Evolutionary conservation across 441 rosid genomes (phyloP), one percentile per base, ranked within the genome.

Genomic region (Pelargonium cotyledonis): DNA sequence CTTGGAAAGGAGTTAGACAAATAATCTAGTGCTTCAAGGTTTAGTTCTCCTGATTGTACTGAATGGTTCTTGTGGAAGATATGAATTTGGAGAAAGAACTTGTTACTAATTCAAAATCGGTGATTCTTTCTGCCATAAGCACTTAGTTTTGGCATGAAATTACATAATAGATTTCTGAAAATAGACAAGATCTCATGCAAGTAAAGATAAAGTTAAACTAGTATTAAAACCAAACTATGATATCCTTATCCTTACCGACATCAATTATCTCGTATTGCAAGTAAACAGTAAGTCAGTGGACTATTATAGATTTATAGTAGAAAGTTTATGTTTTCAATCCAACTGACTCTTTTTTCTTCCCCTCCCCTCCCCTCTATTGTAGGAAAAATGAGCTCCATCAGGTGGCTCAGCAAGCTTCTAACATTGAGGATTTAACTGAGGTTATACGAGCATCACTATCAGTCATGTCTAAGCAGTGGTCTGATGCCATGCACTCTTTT

Each of bases 371-470:
- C 35, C 12, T 53, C 71, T 43, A 9, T 68, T 74, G 73, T 65
- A 94, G 97, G 81, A 89, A 91, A 80, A 80, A 84, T 79, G 95
- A 94, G 78, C 95, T 91, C 73, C 95, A 94, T 82, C 98, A 91
- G 83, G 86, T 94, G 75, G 95, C 98, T 71, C 92, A 85, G 72
- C 98, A 91, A 80, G 97, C 98, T 76, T 91, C 94, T 51, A 85
- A 91, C 76, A 85, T 91, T 57, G 91, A 89, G 75, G 93, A 91
- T 77, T 81, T 94, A 80, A 88, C 82, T 76, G 94, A 87, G 80
- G 97, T 94, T 74, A 75, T 89, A 67, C 82, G 85, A 38, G 80
- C 85, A 70, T 94, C 98, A 61, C 65, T 91, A 58, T 86, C 91
- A 70, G 85, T 94, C 67, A 88, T 94, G 93, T 76, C 70, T 44